phyloP scores from a whole-genome alignment of 331 rosid genomes.

The Rosa hybrid region DNA sequence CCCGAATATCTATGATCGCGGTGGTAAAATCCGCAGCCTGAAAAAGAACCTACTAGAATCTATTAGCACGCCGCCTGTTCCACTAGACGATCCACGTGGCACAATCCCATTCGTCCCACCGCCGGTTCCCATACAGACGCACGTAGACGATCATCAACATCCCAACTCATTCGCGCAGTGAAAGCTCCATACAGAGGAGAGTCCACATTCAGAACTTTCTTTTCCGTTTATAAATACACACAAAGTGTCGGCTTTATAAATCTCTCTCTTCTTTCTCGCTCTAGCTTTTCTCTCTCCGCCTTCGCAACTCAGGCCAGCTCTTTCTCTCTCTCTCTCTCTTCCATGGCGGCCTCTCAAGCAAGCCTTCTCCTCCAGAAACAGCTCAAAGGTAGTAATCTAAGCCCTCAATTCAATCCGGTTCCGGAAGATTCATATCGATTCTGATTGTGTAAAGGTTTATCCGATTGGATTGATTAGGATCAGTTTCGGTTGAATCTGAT shows the following conservation, averaged over 20 bases:
- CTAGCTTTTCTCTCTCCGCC: neutral
- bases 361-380: conserved; percentile 89
- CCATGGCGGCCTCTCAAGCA: conserved; percentile 63
- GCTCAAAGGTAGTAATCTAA: conserved; percentile 67
- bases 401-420: neutral
- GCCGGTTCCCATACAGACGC: neutral
- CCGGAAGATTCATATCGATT: neutral
- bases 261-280: conserved; percentile 13
- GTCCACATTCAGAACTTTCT: conserved; percentile 21
- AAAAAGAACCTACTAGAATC: neutral
- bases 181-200: neutral
- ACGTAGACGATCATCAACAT: neutral
- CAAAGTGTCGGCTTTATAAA: conserved; percentile 17
- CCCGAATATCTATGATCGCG: neutral
- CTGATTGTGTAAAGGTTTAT: neutral
- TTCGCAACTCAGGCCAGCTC: conserved; percentile 7
- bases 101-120: neutral
- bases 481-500: conserved; percentile 9
- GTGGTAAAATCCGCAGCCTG: neutral
- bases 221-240: conserved; percentile 27
- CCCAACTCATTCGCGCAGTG: neutral
- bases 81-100: neutral
- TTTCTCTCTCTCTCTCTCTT: conserved; percentile 7
- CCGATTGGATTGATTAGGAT: conserved; percentile 12
- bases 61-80: neutral